Evolutionary conservation across 2,329 filamentous ascomycete genomes (phyloP).

Genomic region (Alternaria viburni): DNA sequence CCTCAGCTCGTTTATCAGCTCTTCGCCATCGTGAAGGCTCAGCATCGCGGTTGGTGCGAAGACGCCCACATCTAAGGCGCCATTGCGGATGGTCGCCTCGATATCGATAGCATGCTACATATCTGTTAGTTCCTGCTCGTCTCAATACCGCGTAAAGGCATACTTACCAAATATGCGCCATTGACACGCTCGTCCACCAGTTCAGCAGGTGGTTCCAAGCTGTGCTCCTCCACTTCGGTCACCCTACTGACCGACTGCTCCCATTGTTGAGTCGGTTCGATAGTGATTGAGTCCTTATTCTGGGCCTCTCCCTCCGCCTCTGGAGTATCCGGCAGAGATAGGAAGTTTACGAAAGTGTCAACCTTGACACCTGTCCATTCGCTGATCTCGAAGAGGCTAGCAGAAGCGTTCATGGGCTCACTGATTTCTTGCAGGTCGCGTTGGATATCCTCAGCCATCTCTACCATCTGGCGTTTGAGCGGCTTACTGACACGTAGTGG

Average conservation of each 20-base stretch:
- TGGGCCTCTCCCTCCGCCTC: slow-evolving; percentile 8
- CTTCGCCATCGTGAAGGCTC: slow-evolving; percentile 44
- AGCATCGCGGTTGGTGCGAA: slow-evolving; percentile 58
- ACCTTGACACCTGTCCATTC: slow-evolving; percentile 76
- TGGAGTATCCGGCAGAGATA: slow-evolving; percentile 60
- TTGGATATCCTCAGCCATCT: slow-evolving; percentile 69
- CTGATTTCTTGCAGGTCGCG: slow-evolving; percentile 69
- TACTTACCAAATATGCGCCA: slow-evolving; percentile 49
- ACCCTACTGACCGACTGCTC: slow-evolving; percentile 26
- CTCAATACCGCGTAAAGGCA: slow-evolving; percentile 6
- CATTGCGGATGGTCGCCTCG: slow-evolving; percentile 59
- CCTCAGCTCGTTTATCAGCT: slow-evolving; percentile 44
- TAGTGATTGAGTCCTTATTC: slow-evolving; percentile 19
- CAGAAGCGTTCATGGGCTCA: slow-evolving; percentile 60
- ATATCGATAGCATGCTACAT: slow-evolving; percentile 61
- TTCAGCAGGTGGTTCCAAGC: slow-evolving; percentile 22
- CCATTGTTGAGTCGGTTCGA: slow-evolving; percentile 27
- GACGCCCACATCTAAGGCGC: slow-evolving; percentile 59
- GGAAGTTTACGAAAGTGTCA: slow-evolving; percentile 81
- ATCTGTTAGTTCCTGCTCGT: slow-evolving; percentile 37
- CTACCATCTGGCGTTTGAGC: slow-evolving; percentile 47
- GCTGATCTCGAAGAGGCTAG: slow-evolving; percentile 72
- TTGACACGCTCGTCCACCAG: slow-evolving; percentile 32
- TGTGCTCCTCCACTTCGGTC: slow-evolving; percentile 1
- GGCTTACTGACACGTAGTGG: slow-evolving; percentile 66